phyloP scores from a whole-genome alignment of 1,284 basidiomycete genomes.

The Puccinia hordei region DNA sequence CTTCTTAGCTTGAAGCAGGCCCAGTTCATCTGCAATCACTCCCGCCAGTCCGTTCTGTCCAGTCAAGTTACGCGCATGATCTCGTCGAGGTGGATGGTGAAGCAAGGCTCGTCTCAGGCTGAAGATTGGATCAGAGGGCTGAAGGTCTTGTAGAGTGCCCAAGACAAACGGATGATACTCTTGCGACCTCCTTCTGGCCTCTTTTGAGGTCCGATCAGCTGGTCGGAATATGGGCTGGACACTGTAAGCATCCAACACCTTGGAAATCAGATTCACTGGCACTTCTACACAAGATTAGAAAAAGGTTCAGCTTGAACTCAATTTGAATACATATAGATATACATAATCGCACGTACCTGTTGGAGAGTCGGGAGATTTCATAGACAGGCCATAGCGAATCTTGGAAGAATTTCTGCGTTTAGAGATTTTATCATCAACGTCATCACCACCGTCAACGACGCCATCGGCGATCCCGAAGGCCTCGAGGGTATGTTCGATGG shows the following conservation, averaged over 20 bases:
- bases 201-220: slow-evolving; percentile 66
- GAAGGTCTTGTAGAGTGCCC: slow-evolving; percentile 73
- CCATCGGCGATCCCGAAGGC: slow-evolving; percentile 90
- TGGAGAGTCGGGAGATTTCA: slow-evolving; percentile 56
- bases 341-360: slow-evolving; percentile 30
- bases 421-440: slow-evolving; percentile 84
- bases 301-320: slow-evolving; percentile 11
- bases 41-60: slow-evolving; percentile 51
- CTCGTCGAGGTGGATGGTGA: slow-evolving; percentile 52
- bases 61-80: slow-evolving; percentile 49
- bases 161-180: slow-evolving; percentile 72
- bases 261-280: slow-evolving; percentile 73
- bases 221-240: slow-evolving; percentile 72
- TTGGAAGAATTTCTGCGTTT: slow-evolving; percentile 75
- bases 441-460: slow-evolving; percentile 95
- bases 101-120: slow-evolving; percentile 64
- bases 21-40: slow-evolving; percentile 54
- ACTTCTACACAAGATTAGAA: slow-evolving; percentile 65
- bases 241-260: slow-evolving; percentile 79
- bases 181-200: slow-evolving; percentile 79
- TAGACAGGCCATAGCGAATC: slow-evolving; percentile 76
- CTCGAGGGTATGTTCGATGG: slow-evolving; percentile 86
- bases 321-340: slow-evolving; percentile 48
- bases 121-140: slow-evolving; percentile 81
- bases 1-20: slow-evolving; percentile 41